These are phyloP conservation scores for Castanea sativa DNA, from an alignment of 306 rosid species.

Conservation along the genomic window DNA sequence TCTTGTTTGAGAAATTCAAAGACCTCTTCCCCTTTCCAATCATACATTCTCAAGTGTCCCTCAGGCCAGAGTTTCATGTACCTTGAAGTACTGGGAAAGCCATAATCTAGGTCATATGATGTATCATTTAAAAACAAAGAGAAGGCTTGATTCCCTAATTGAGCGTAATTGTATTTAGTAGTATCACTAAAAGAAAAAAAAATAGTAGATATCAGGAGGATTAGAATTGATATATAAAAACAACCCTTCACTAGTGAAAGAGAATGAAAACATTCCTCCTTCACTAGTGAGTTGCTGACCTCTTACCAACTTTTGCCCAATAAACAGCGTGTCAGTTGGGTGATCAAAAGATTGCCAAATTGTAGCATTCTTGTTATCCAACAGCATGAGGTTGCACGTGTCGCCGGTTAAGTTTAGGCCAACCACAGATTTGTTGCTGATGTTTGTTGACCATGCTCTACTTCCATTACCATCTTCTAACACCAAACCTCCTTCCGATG, in stretches of 20 bases:
- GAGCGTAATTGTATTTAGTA: background rate
- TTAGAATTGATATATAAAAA: background rate
- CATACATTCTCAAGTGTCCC: background rate
- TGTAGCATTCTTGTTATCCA: background rate
- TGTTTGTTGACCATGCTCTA: background rate
- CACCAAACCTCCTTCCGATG: background rate
- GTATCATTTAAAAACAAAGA: too few species aligned
- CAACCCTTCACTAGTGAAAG: background rate
- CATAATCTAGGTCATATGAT: too few species aligned
- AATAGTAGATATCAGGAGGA: background rate
- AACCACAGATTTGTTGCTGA: slow-evolving; percentile 1
- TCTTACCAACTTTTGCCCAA: background rate
- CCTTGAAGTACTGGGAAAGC: too few species aligned
- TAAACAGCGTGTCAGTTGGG: background rate
- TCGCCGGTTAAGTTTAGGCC: slow-evolving; percentile 3
- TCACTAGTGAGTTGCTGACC: background rate
- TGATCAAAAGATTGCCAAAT: slow-evolving; percentile 20
- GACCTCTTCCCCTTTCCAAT: rapidly evolving
- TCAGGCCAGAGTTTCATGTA: background rate
- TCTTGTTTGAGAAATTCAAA: background rate
- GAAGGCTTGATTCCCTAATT: too few species aligned
- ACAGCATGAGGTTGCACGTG: slow-evolving; percentile 8
- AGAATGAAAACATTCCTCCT: background rate
- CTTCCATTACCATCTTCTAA: background rate
- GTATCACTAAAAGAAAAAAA: background rate